phyloP scores from a whole-genome alignment of 805 yeast genomes.

The Candida succiphila region DNA sequence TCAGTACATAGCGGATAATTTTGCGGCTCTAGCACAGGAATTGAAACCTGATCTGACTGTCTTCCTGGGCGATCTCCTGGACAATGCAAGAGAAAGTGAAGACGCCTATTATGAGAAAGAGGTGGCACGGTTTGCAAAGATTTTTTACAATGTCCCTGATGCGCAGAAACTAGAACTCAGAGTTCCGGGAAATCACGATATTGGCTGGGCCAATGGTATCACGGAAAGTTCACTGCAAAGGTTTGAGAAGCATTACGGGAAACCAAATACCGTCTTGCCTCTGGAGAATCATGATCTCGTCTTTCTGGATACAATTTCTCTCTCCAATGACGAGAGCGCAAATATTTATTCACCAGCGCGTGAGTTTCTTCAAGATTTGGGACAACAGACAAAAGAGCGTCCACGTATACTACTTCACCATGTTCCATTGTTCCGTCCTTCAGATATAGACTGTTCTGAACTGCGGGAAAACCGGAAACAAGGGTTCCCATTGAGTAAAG shows the following conservation, averaged over 20 bases:
- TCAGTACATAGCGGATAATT: constrained; percentile 70
- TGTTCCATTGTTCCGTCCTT: constrained; percentile 75
- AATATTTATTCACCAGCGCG: constrained; percentile 37
- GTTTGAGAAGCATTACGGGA: constrained; percentile 67
- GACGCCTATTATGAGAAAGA: constrained; percentile 53
- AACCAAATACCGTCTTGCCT: constrained; percentile 43
- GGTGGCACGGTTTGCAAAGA: constrained; percentile 49
- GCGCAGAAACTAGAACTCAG: constrained; percentile 2
- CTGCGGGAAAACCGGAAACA: constrained; percentile 64
- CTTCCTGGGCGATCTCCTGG: constrained; percentile 87
- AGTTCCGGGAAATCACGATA: constrained; percentile 92
- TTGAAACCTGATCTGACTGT: constrained; percentile 69
- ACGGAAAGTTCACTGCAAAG: constrained; percentile 44
- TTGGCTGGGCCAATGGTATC: constrained; percentile 79
- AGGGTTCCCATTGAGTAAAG: constrained; percentile 60
- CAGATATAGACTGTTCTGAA: constrained; percentile 61
- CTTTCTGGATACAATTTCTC: constrained; percentile 69
- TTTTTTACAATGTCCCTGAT: constrained; percentile 43
- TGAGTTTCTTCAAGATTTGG: constrained; percentile 37
- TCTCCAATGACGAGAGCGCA: constrained; percentile 45
- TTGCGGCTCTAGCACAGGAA: constrained; percentile 44
- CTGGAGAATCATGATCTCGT: constrained; percentile 66
- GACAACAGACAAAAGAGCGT: constrained; percentile 13
- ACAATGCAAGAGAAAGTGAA: constrained; percentile 63
- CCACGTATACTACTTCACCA: constrained; percentile 75